Evolutionary conservation across 2,329 filamentous ascomycete species (phyloP).

Genomic region (Bipolaris sorokiniana): DNA sequence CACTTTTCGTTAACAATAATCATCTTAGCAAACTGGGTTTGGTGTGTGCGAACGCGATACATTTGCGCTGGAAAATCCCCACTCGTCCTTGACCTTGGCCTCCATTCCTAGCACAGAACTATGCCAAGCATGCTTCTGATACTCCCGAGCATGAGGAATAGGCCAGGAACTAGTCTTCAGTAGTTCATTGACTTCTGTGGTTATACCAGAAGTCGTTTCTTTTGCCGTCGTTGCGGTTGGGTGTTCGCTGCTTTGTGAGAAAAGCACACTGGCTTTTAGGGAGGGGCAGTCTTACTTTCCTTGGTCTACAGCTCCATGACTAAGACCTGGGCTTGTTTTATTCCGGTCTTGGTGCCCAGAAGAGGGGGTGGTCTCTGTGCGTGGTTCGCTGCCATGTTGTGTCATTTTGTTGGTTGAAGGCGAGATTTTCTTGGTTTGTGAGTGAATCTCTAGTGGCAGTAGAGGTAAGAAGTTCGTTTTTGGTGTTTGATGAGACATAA

Average conservation of each 20-base stretch:
- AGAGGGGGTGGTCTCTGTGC: not conserved
- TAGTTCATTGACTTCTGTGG: not conserved
- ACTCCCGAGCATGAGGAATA: not conserved
- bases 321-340: not conserved
- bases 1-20: not conserved
- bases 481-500: not conserved
- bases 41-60: conserved; percentile 2
- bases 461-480: not conserved
- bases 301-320: not conserved
- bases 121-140: conserved; percentile 7
- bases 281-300: not conserved
- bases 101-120: not conserved
- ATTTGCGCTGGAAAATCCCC: conserved; percentile 5
- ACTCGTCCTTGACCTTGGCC: conserved; percentile 1
- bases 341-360: not conserved
- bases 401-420: not conserved
- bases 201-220: not conserved
- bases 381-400: not conserved
- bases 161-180: not conserved
- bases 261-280: not conserved
- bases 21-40: not conserved
- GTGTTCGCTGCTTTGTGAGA: not conserved
- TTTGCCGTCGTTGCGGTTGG: not conserved
- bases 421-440: not conserved
- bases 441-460: not conserved